These are phyloP conservation scores for Diversispora eburnea DNA, from an alignment of 192 early-diverging fungal species.

Conservation along the genomic window DNA sequence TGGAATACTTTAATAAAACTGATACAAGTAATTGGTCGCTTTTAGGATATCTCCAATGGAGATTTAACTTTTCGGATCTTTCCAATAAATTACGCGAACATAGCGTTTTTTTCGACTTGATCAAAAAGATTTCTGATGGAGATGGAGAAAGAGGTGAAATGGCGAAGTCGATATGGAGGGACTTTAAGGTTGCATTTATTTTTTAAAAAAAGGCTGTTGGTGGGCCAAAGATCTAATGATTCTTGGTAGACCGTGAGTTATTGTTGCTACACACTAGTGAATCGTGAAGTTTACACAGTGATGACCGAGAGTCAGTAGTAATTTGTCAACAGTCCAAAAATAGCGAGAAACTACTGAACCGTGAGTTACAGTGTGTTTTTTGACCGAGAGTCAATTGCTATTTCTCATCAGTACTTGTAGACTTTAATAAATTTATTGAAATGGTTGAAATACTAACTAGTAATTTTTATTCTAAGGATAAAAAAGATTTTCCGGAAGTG, in stretches of 20 bases:
- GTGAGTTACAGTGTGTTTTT: constrained; percentile 18
- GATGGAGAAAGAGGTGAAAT: constrained; percentile 7
- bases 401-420: constrained; percentile 1
- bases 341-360: constrained; percentile 14
- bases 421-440: constrained; percentile 22
- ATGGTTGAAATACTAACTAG: constrained; percentile 8
- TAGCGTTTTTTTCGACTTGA: not conserved
- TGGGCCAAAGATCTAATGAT: constrained; percentile 10
- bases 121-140: constrained; percentile 17
- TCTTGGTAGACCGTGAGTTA: constrained; percentile 10
- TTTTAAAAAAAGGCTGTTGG: constrained; percentile 4
- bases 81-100: constrained; percentile 3
- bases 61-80: constrained; percentile 7
- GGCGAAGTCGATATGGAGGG: constrained; percentile 10
- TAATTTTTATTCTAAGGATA: constrained; percentile 17
- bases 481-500: constrained; percentile 8
- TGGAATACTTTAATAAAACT: constrained; percentile 21
- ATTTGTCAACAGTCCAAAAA: constrained; percentile 10
- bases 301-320: constrained; percentile 13
- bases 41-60: constrained; percentile 13
- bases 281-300: constrained; percentile 15
- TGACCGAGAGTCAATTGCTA: constrained; percentile 6
- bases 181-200: constrained; percentile 18
- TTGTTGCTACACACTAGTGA: constrained; percentile 19
- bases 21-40: constrained; percentile 6